Percentiles rank a stretch among this genome's conserved stretches.
These are phyloP conservation scores for Didymosphaeria variabile DNA, from an alignment of 2,329 filamentous ascomycete genomes.

Conservation along the genomic window DNA sequence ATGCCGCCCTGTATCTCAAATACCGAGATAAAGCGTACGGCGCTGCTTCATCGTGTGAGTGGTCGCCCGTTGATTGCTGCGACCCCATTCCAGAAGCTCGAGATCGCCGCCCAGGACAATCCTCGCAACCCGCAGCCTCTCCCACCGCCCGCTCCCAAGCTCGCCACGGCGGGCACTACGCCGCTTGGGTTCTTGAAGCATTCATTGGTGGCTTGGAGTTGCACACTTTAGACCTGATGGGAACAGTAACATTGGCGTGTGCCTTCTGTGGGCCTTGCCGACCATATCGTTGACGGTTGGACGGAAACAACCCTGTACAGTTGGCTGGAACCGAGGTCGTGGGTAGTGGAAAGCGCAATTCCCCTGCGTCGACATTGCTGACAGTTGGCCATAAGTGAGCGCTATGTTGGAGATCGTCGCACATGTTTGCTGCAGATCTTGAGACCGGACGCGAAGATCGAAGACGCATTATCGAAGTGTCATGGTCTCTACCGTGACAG, in stretches of 20 bases:
- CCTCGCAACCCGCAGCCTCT: neutral
- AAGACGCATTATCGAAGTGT: neutral
- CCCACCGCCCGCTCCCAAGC: neutral
- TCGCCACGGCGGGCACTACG: constrained; percentile 10
- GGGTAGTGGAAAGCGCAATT: neutral
- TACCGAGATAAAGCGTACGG: constrained; percentile 7
- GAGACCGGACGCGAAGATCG: neutral
- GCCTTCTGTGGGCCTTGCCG: constrained; percentile 1
- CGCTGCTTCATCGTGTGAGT: neutral
- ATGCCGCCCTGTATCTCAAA: neutral
- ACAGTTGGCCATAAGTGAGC: neutral
- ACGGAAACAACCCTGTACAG: neutral
- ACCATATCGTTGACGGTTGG: neutral
- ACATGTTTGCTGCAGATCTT: neutral
- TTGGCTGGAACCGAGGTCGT: neutral
- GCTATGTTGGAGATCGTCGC: neutral
- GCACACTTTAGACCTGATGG: neutral
- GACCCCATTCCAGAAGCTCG: constrained; percentile 11
- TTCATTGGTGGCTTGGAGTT: constrained; percentile 15
- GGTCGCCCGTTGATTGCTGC: neutral
- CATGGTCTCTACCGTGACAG: neutral
- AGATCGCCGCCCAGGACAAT: constrained; percentile 7
- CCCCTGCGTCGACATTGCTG: neutral
- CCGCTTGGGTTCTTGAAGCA: constrained; percentile 3
- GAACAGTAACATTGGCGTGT: constrained; percentile 2